Conservation (phyloP, 768 basidiomycete species). For the Mycena epipterygia region DNA sequence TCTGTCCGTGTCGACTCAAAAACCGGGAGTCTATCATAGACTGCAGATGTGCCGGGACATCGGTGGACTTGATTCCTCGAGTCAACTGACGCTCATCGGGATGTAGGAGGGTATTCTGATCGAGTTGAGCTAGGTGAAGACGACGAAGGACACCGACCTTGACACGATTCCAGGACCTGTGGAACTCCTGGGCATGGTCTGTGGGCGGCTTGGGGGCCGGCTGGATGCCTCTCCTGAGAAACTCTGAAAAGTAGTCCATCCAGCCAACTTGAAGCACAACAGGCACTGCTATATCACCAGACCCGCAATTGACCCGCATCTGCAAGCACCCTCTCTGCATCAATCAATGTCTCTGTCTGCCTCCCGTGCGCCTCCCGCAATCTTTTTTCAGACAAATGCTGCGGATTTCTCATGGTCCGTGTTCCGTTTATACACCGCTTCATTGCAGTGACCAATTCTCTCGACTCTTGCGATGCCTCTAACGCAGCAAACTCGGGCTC, state of each 20-base stretch:
- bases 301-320: no score
- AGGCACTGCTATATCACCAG: no score
- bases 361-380: no score
- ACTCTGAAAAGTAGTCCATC: constrained; percentile 93
- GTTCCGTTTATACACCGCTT: no score
- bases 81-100: constrained; percentile 92
- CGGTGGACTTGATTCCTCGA: constrained; percentile 84
- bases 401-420: no score
- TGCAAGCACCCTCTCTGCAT: no score
- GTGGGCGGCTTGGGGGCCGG: constrained; percentile 62
- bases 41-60: constrained; percentile 81
- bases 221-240: constrained; percentile 65
- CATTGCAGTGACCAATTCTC: no score
- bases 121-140: constrained; percentile 25
- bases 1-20: constrained; percentile 89
- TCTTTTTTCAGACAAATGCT: no score
- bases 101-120: constrained; percentile 83
- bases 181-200: constrained; percentile 82
- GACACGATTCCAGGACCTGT: constrained; percentile 80
- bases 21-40: constrained; percentile 87
- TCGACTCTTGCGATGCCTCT: no score
- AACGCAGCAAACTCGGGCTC: no score
- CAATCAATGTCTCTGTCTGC: no score
- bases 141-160: constrained; percentile 62
- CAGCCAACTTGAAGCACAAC: no score